Evolutionary conservation across 768 basidiomycete species (phyloP).

Genomic region (Hemileccinum rubropunctum): DNA sequence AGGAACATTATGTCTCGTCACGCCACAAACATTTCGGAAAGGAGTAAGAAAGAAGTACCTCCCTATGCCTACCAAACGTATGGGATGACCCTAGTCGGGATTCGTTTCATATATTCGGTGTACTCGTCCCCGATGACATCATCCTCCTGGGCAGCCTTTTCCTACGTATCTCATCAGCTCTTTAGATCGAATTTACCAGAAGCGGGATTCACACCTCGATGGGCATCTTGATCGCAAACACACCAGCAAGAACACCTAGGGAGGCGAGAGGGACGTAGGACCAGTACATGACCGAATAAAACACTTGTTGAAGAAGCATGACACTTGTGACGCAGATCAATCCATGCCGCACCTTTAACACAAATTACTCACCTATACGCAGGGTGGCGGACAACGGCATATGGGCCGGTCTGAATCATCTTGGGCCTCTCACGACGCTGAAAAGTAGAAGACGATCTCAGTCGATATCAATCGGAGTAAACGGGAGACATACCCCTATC

Average conservation of each 20-base stretch:
- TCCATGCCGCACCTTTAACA: not conserved
- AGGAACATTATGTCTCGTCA: not conserved
- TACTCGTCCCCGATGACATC: constrained; percentile 25
- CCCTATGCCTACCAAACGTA: constrained; percentile 25
- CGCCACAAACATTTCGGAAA: not conserved
- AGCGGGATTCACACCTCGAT: constrained; percentile 26
- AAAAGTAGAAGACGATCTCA: not conserved
- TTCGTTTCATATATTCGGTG: constrained; percentile 28
- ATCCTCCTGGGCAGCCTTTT: constrained; percentile 27
- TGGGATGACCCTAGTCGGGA: constrained; percentile 31
- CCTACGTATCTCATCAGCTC: constrained; percentile 18
- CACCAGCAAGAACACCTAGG: constrained; percentile 20
- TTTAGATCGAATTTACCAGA: not conserved
- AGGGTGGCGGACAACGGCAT: constrained; percentile 37
- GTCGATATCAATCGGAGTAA: not conserved
- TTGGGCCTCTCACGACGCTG: constrained; percentile 31
- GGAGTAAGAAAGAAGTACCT: not conserved
- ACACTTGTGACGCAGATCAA: constrained; percentile 10
- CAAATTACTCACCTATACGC: constrained; percentile 28
- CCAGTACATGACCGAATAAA: constrained; percentile 31
- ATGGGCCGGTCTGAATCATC: constrained; percentile 32
- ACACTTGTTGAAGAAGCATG: constrained; percentile 24
- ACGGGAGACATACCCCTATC: constrained; percentile 27
- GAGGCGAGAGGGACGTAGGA: constrained; percentile 34
- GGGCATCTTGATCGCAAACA: constrained; percentile 34